Conservation (phyloP, 306 rosid species). For the Vachellia collinsii region DNA sequence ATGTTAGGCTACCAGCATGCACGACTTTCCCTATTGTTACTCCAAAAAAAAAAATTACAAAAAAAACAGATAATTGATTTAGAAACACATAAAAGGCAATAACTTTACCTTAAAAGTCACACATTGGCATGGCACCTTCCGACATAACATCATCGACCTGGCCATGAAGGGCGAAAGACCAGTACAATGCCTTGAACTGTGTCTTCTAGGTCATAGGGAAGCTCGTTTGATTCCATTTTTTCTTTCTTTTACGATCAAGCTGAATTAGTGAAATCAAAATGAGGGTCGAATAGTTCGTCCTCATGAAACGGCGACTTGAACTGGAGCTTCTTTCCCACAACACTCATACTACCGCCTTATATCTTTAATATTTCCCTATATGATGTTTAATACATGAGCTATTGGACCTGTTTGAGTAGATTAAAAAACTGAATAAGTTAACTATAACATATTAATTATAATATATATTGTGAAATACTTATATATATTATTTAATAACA, state of each 20-base stretch:
- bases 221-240: background rate
- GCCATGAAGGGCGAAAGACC: background rate
- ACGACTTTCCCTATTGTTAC: slow-evolving; percentile 19
- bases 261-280: background rate
- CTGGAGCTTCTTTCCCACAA: no score
- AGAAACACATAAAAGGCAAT: background rate
- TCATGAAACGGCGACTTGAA: no score
- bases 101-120: slow-evolving; percentile 6
- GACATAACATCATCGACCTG: background rate
- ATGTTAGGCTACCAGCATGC: slow-evolving; percentile 39
- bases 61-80: background rate
- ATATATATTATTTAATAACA: no score
- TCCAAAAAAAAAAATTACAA: background rate
- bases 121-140: background rate
- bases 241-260: background rate
- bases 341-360: no score
- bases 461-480: no score
- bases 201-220: background rate
- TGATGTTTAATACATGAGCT: no score
- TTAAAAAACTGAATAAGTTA: no score
- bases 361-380: no score
- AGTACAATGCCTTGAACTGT: background rate
- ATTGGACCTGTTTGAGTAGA: no score
- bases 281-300: background rate
- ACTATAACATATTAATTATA: no score